phyloP scores from a whole-genome alignment of 345 rosid species.

The Eucalyptus pauciflora region DNA sequence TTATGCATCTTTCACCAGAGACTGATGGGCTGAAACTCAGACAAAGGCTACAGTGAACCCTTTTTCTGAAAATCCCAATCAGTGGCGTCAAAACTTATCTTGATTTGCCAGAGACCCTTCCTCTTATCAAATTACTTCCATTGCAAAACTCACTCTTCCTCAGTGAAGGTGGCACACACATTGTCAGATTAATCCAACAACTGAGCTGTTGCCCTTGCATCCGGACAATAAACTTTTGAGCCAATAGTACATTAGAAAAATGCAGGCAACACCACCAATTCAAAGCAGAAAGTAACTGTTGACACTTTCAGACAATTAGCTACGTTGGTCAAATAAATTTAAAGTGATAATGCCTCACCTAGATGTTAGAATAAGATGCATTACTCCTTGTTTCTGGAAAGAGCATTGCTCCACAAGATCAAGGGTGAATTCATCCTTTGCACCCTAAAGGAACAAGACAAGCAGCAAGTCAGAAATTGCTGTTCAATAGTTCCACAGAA shows the following conservation, averaged over 20 bases:
- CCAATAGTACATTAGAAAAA: neutral
- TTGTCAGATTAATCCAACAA: neutral
- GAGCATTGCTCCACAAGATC: constrained; percentile 99
- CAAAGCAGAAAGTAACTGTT: neutral
- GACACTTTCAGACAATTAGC: neutral
- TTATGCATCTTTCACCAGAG: neutral
- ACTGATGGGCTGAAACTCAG: neutral
- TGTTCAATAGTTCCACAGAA: neutral
- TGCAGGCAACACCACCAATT: neutral
- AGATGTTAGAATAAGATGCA: constrained; percentile 91
- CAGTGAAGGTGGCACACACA: neutral
- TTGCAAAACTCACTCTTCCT: neutral
- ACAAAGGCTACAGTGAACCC: neutral
- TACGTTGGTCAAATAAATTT: neutral
- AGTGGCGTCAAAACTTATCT: neutral
- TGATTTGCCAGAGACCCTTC: neutral
- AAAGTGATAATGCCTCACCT: constrained; percentile 25
- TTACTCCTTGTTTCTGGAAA: constrained; percentile 87
- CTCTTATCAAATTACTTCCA: neutral
- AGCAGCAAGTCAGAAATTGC: neutral
- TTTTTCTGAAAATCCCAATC: neutral
- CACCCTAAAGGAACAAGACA: constrained; percentile 40
- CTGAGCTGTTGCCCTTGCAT: neutral
- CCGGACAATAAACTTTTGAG: neutral
- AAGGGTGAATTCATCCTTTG: constrained; percentile 87